Conservation (phyloP, 73 alveolate species). For the Paramecium bursaria region DNA sequence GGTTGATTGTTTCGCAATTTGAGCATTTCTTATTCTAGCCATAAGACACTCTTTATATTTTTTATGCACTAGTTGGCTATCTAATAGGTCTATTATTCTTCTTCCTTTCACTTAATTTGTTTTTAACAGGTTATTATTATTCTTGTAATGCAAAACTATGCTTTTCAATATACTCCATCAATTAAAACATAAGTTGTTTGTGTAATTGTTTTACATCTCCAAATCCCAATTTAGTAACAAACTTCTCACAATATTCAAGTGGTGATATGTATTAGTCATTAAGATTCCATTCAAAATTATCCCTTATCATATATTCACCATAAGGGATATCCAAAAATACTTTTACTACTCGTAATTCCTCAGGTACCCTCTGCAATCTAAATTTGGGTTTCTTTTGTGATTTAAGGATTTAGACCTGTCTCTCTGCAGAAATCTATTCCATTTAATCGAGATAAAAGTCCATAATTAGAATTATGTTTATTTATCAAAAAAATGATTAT, state of each 20-base stretch:
- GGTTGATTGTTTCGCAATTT: constrained; percentile 21
- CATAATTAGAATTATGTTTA: neutral
- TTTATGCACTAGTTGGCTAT: neutral
- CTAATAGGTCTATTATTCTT: neutral
- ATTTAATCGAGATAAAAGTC: constrained; percentile 4
- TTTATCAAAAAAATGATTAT: too few relatives aligned
- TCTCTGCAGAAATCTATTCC: constrained; percentile 9
- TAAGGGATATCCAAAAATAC: constrained; percentile 5
- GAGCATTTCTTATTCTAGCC: constrained; percentile 35
- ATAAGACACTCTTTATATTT: constrained; percentile 12
- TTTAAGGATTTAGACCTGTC: neutral
- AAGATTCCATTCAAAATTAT: constrained; percentile 26
- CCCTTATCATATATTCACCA: constrained; percentile 8
- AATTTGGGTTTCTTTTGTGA: constrained; percentile 41
- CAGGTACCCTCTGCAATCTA: constrained; percentile 11
- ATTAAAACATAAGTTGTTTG: constrained; percentile 5
- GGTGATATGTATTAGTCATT: constrained; percentile 40
- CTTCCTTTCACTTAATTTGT: constrained; percentile 16
- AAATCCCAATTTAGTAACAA: constrained; percentile 10
- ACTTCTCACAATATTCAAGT: neutral
- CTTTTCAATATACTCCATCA: constrained; percentile 57
- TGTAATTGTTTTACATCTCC: constrained; percentile 32
- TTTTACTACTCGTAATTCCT: constrained; percentile 16
- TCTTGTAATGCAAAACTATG: constrained; percentile 40
- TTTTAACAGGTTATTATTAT: neutral